Evolutionary conservation across 148 eudicot species (phyloP), one percentile per base, ranked within the genome.

Genomic region (Amaranthus palmeri): DNA sequence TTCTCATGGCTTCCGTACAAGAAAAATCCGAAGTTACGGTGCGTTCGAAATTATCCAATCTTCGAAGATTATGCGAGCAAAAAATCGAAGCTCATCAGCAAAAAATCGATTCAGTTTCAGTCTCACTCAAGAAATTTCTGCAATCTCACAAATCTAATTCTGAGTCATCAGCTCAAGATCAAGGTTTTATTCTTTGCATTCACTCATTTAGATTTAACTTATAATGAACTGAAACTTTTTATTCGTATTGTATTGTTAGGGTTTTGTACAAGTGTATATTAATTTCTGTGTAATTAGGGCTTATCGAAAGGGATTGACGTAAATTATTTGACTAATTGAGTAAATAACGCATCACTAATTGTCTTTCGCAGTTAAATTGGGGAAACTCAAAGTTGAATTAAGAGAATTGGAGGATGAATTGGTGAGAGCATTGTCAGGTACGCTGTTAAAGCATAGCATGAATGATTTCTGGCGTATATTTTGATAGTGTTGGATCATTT

Each of bases 341-440:
- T 43, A 12, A 48, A 15, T 69, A 14, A 45, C 11, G 7, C 10
- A 3, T 17, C 8, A 65, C 54, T 53, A 41, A 15, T 10, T 52
- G 15, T 42, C 10, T 14, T 48, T 68, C 75, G 70, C 79, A 93
- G 98, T 44, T 5, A 86, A 83, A 69, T 65, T 91, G 62, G 87
- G 87, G 58, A 76, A 85, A 82, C 85, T 93, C 63, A 93, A 93
- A 82, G 83, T 85, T 48, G 88, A 88, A 80, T 71, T 91, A 67
- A 81, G 92, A 72, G 87, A 84, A 58, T 83, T 79, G 41, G 96
- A 91, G 77, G 98, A 85, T 80, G 82, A 84, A 64, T 73, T 91
- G 76, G 92, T 90, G 75, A 87, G 84, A 76, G 87, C 88, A 60
- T 82, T 93, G 67, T 78, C 97, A 82, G 95, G 98, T 93, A 85